phyloP scores from a whole-genome alignment of 78 protist genomes.

The Speleostelium caveatum region DNA sequence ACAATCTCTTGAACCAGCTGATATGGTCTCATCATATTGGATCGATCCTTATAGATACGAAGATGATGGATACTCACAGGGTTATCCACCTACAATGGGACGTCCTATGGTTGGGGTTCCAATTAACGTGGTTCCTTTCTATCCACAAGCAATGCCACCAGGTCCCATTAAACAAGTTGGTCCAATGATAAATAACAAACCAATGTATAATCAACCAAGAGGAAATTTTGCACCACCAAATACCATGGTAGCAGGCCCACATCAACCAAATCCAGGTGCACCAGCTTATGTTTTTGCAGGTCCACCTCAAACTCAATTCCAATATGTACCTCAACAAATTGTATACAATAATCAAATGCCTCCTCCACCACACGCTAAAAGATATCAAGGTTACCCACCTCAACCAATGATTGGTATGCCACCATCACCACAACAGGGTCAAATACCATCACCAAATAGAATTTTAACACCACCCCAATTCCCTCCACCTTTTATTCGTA shows the following conservation, averaged over 20 bases:
- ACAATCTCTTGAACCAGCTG: conserved; percentile 42
- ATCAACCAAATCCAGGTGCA: conserved; percentile 3
- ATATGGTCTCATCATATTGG: conserved; percentile 46
- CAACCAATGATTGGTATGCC: neutral
- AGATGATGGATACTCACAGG: neutral
- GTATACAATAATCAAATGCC: neutral
- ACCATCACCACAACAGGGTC: conserved; percentile 16
- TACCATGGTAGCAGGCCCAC: neutral
- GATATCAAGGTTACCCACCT: conserved; percentile 10
- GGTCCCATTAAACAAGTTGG: conserved; percentile 1
- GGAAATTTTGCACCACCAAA: conserved; percentile 10
- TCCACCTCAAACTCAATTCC: conserved; percentile 16
- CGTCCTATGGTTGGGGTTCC: neutral
- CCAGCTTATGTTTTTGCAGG: no score
- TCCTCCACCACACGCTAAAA: conserved; percentile 16
- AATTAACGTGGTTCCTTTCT: conserved; percentile 3
- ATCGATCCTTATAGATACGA: conserved; percentile 1
- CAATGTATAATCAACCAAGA: neutral
- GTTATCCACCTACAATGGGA: neutral
- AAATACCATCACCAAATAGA: conserved; percentile 1
- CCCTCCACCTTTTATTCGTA: neutral
- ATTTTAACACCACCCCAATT: neutral
- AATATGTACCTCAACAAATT: conserved; percentile 18
- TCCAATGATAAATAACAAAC: neutral
- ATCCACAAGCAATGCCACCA: neutral